These are phyloP conservation scores for Colletotrichum simmondsii DNA, from an alignment of 2,329 filamentous ascomycete species.

Conservation along the genomic window DNA sequence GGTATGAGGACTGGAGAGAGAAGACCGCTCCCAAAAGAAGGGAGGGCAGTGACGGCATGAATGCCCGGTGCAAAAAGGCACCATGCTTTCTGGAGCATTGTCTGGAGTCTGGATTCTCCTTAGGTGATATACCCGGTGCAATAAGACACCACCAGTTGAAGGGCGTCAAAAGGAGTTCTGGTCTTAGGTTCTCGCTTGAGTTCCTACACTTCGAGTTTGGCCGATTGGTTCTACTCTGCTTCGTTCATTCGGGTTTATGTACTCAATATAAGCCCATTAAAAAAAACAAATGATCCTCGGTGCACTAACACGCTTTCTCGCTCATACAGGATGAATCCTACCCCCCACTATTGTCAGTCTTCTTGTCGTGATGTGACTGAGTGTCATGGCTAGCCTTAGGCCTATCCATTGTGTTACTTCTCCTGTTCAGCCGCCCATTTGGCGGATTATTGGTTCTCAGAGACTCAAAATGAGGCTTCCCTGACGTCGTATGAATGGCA, in stretches of 20 bases:
- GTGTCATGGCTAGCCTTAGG: not conserved
- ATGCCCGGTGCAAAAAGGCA: not conserved
- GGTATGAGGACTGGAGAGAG: too few relatives aligned
- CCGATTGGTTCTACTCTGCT: not conserved
- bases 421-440: not conserved
- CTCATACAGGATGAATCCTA: not conserved
- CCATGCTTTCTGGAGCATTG: not conserved
- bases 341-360: not conserved
- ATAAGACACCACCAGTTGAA: not conserved
- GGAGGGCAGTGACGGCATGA: too few relatives aligned
- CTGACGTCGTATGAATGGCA: not conserved
- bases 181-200: not conserved
- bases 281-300: not conserved
- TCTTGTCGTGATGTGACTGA: not conserved
- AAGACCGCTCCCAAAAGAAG: too few relatives aligned
- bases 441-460: too few relatives aligned
- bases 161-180: too few relatives aligned
- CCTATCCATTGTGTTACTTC: not conserved
- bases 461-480: not conserved
- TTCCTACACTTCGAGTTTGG: not conserved
- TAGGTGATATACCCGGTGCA: not conserved
- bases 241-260: not conserved
- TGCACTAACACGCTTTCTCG: too few relatives aligned
- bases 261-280: not conserved
- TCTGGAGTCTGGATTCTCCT: not conserved